Base-by-base conservation (phyloP, 306 rosid species). In the Casuarina cunninghamiana region DNA sequence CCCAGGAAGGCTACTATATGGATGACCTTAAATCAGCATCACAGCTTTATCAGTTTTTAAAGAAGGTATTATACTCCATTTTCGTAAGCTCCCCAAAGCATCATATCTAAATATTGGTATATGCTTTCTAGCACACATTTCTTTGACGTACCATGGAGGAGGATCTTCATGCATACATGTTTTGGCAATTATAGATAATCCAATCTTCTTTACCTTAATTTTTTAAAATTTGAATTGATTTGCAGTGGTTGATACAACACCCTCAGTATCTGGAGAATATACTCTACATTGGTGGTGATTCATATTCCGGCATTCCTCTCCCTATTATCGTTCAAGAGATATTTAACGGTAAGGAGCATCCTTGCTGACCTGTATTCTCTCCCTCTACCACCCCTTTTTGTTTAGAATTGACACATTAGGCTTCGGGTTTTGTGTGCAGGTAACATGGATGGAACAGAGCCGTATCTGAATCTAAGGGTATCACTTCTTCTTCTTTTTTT, bases 231-330 rank as follows among this genome's bases (percentile, higher is more conserved):
- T 26, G 32, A 26, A 26, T 58, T 72, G 10, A 5, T 72, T 21
- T 80, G 79, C 75, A 80, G 83, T 80, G 78, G 78, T 38, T 80
- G 75, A 0, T 74, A 38, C 58, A 57, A 53, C 83, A 80, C 55
- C 83, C 83, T 74, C 83, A 78, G 37, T 78, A 43, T 78, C 58
- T 78, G 61, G 61, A 70, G 60, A 78, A 78, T 48, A 78, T 69
- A 5, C 83, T 80, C 19, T 73, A 73, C 74, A 67, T 80, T 53
- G 83, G 75, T 66, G 83, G 83, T 0, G 83, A 80, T 68, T 80
- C 83, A 44, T 80, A 73, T 44, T 73, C 83, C 1, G 83, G 83
- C 67, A 80, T 74, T 10, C 75, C 78, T 65, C 75, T 80, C 66
- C 83, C 83, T 43, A 80, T 80, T 1, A 17, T 80, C 37, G 83